Conservation (phyloP, 1,284 basidiomycete species). For the Ganoderma boninense region DNA sequence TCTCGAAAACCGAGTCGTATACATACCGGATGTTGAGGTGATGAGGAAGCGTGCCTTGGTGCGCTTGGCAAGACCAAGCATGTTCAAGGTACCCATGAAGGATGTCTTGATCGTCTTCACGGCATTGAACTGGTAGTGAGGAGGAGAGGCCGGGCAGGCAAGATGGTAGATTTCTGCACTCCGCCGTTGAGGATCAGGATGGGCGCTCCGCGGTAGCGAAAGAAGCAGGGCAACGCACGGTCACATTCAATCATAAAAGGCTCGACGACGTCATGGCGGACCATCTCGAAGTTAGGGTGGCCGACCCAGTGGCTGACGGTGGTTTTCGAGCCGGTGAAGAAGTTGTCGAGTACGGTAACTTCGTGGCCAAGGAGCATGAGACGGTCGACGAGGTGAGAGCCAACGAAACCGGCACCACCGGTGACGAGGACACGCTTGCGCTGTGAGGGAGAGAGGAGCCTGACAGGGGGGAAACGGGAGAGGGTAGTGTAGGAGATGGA, state of each 20-base stretch:
- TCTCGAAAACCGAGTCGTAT: constrained; percentile 17
- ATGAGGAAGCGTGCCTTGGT: constrained; percentile 97
- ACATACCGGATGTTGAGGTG: constrained; percentile 86
- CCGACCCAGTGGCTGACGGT: constrained; percentile 95
- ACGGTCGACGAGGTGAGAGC: constrained; percentile 96
- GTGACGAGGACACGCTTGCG: constrained; percentile 94
- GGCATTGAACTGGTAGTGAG: constrained; percentile 95
- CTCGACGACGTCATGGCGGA: constrained; percentile 96
- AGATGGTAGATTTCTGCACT: constrained; percentile 95
- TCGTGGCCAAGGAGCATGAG: constrained; percentile 98
- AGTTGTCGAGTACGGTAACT: constrained; percentile 97
- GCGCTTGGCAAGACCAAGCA: constrained; percentile 98
- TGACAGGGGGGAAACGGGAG: constrained; percentile 91
- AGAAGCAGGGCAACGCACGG: constrained; percentile 61
- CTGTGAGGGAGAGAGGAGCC: constrained; percentile 77
- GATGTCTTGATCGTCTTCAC: constrained; percentile 98
- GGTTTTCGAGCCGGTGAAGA: constrained; percentile 97
- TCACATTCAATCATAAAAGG: constrained; percentile 98
- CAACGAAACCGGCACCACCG: constrained; percentile 97
- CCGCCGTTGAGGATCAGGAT: constrained; percentile 12
- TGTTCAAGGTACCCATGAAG: constrained; percentile 96
- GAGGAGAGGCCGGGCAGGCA: constrained; percentile 95
- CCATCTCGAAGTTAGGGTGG: constrained; percentile 98
- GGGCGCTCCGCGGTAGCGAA: neutral
- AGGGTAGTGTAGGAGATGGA: constrained; percentile 93